A percentile compares a stretch with the other conserved stretches of the same genome.
Conservation (phyloP, 2,329 filamentous ascomycete genomes). For the Colletotrichum brevisporum region DNA sequence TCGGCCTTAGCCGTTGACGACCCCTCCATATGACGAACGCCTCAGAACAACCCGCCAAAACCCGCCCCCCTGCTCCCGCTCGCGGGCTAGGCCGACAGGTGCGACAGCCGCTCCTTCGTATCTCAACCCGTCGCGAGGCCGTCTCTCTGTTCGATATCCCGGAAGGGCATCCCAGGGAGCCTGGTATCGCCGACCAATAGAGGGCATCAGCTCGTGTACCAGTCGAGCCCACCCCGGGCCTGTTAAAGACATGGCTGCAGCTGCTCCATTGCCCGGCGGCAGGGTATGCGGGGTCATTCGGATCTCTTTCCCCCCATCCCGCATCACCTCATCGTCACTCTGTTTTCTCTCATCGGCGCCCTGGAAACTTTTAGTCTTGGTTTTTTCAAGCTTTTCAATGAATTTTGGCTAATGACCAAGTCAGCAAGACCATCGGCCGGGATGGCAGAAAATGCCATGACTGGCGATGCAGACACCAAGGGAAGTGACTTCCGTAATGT, state of each 20-base stretch:
- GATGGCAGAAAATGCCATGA: no score
- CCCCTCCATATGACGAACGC: constrained; percentile 7
- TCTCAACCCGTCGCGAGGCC: not conserved
- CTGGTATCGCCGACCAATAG: constrained; percentile 10
- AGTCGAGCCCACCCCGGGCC: not conserved
- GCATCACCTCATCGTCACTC: not conserved
- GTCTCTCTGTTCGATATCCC: not conserved
- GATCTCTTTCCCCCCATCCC: not conserved
- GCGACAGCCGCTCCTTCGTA: not conserved
- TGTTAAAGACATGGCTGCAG: not conserved
- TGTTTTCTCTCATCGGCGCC: not conserved
- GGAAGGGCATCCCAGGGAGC: not conserved
- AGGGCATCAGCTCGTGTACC: not conserved
- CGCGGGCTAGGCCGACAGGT: constrained; percentile 6
- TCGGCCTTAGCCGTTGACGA: not conserved
- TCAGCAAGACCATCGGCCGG: no score
- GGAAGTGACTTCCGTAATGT: no score
- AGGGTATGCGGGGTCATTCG: constrained; percentile 9
- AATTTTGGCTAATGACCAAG: no score
- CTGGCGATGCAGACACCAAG: no score
- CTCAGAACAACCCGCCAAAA: not conserved
- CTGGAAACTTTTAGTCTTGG: no score
- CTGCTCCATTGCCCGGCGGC: constrained; percentile 2
- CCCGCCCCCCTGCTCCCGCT: not conserved
- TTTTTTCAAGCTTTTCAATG: no score